phyloP scores from a whole-genome alignment of 306 rosid species.

The Cercis canadensis region DNA sequence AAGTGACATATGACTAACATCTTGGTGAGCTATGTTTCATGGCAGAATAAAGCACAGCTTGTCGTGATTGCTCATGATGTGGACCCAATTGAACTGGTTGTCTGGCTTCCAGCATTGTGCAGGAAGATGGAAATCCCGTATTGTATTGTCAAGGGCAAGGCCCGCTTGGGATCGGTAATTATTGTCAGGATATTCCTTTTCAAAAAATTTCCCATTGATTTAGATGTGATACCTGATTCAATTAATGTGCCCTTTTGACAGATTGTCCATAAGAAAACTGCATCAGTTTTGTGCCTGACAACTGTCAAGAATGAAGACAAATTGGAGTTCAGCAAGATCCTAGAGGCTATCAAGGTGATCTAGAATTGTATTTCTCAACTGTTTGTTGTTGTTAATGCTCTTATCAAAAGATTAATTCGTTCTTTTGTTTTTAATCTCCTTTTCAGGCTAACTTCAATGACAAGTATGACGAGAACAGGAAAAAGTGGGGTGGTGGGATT shows the following conservation, averaged over 20 bases:
- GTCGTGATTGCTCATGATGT: slow-evolving; percentile 87
- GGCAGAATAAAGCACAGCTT: slow-evolving; percentile 75
- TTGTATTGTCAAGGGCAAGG: slow-evolving; percentile 86
- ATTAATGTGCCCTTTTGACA: slow-evolving; percentile 18
- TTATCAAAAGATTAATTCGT: background rate
- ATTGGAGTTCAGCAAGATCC: slow-evolving; percentile 68
- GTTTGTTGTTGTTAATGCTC: background rate
- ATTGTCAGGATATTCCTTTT: background rate
- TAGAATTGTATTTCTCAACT: background rate
- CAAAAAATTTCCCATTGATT: background rate
- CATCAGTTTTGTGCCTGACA: slow-evolving; percentile 75
- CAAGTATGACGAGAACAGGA: slow-evolving; percentile 70
- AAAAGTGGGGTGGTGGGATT: slow-evolving; percentile 91
- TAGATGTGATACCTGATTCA: background rate
- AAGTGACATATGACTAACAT: background rate
- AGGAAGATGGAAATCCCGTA: slow-evolving; percentile 87
- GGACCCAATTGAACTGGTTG: slow-evolving; percentile 83
- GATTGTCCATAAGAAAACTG: slow-evolving; percentile 81
- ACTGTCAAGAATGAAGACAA: slow-evolving; percentile 89
- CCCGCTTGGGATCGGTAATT: slow-evolving; percentile 72
- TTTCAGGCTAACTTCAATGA: slow-evolving; percentile 82
- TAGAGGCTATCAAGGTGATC: slow-evolving; percentile 78
- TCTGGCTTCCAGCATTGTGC: slow-evolving; percentile 85
- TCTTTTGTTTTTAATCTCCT: background rate
- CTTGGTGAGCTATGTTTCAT: background rate